Evolutionary conservation across 1,139 yeast species (phyloP), one percentile per base, ranked within the genome.

Genomic region (Yamadazyma songkhlaensis): DNA sequence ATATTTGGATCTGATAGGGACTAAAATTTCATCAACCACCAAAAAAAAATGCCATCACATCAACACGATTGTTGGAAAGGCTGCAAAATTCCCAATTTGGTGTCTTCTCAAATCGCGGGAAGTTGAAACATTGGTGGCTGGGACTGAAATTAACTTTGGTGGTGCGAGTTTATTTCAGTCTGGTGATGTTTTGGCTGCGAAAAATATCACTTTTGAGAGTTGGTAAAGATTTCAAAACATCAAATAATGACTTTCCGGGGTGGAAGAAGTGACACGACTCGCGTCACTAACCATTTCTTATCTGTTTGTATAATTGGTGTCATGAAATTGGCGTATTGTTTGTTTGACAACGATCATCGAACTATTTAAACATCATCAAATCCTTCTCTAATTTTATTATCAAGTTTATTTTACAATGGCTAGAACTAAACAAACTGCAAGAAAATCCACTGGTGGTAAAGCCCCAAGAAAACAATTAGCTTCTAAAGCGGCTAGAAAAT

Each of bases 381-480:
- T 35, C 36, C 29, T 39, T 29, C 13, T 28, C 25, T 31, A 29
- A 25, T n/a, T n/a, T n/a, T n/a, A n/a, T 13, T 22, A 27, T 17
- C 21, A 17, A 27, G n/a, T 31, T 36, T 29, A 13, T 25, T 31
- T 13, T 3, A 42, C 6, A 72, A 89, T 89, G 97, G 97, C 97
- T 70, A 89, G 97, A 85, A 89, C 96, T 53, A 89, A 90, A 77
- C 96, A 90, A 80, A 89, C 97, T 53, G 96, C 97, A 64, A 87
- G 96, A 84, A 89, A 89, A 75, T 88, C 97, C 58, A 88, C 96
- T 63, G 96, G 96, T 84, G 97, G 97, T 77, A 90, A 90, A 74
- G 97, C 97, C 51, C 97, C 97, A 80, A 87, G 97, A 84, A 90
- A 90, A 79, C 96, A 89, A 77, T 81, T 90, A 64, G 97, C 97